These are phyloP conservation scores for Kuraishia ogatae DNA, from an alignment of 805 yeast species.

Conservation along the genomic window DNA sequence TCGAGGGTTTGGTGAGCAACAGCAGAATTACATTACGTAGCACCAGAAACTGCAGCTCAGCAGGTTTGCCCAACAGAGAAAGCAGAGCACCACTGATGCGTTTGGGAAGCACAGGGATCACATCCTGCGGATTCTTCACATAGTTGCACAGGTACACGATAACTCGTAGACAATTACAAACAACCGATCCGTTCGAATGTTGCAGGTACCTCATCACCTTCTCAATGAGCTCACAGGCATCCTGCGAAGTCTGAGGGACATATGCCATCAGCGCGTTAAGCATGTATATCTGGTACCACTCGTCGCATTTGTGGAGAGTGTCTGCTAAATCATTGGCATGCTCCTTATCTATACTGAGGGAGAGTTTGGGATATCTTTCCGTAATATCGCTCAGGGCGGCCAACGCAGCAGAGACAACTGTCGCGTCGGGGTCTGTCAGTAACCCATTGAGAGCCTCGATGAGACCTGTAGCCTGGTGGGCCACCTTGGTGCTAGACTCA, in stretches of 20 bases:
- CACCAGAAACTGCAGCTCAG: constrained; percentile 78
- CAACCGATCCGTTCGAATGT: constrained; percentile 77
- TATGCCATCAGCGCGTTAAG: constrained; percentile 57
- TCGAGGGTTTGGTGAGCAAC: constrained; percentile 53
- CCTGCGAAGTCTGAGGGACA: constrained; percentile 62
- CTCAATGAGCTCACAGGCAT: constrained; percentile 60
- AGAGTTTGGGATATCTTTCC: constrained; percentile 41
- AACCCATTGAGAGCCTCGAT: constrained; percentile 40
- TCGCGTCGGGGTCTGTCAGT: constrained; percentile 46
- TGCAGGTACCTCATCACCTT: constrained; percentile 61
- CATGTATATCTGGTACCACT: constrained; percentile 70
- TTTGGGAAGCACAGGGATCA: constrained; percentile 45
- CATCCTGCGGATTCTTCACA: constrained; percentile 44
- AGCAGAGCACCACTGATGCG: constrained; percentile 62
- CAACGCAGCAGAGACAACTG: constrained; percentile 65
- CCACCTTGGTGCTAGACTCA: constrained; percentile 41
- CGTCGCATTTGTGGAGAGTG: constrained; percentile 35
- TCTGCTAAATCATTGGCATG: constrained; percentile 36
- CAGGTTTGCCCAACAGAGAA: constrained; percentile 61
- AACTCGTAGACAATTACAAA: constrained; percentile 64
- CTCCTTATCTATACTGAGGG: constrained; percentile 41
- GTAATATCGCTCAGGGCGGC: constrained; percentile 60
- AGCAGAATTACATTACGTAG: constrained; percentile 73
- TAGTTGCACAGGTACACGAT: constrained; percentile 70
- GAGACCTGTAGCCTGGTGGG: constrained; percentile 28